Conservation (phyloP, 2,329 filamentous ascomycete genomes). For the Fonsecaea nubica region DNA sequence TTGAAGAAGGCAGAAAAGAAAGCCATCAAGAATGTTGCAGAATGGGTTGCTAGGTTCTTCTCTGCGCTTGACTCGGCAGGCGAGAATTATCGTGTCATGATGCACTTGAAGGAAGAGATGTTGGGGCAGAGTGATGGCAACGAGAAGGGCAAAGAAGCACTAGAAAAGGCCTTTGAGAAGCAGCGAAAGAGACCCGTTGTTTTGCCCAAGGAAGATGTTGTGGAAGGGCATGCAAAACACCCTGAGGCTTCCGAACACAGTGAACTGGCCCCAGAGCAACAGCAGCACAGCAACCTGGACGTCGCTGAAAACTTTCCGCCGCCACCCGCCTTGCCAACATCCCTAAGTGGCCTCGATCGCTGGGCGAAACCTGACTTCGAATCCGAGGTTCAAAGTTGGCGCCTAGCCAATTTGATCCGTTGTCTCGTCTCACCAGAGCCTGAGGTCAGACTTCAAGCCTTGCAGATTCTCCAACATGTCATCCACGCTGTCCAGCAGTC, state of each 20-base stretch:
- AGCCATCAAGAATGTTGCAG: conserved; percentile 58
- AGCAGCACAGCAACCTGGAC: conserved; percentile 44
- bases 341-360: conserved; percentile 56
- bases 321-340: conserved; percentile 53
- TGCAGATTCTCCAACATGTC: conserved; percentile 66
- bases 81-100: conserved; percentile 58
- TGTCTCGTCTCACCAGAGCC: conserved; percentile 77
- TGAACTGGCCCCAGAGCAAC: neutral
- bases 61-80: conserved; percentile 60
- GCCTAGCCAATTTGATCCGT: conserved; percentile 71
- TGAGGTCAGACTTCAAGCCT: conserved; percentile 79
- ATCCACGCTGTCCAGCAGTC: conserved; percentile 61
- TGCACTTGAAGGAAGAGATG: conserved; percentile 54
- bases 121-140: conserved; percentile 47
- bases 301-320: conserved; percentile 62
- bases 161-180: conserved; percentile 50
- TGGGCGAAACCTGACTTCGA: conserved; percentile 69
- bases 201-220: conserved; percentile 3
- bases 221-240: conserved; percentile 19
- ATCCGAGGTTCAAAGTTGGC: conserved; percentile 75
- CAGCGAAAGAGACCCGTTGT: conserved; percentile 28
- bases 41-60: conserved; percentile 66
- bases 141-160: conserved; percentile 45
- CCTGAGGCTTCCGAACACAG: neutral
- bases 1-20: conserved; percentile 58